Base-by-base conservation (phyloP, 2,329 filamentous ascomycete species). In the Teratosphaeriaceae sp. region DNA sequence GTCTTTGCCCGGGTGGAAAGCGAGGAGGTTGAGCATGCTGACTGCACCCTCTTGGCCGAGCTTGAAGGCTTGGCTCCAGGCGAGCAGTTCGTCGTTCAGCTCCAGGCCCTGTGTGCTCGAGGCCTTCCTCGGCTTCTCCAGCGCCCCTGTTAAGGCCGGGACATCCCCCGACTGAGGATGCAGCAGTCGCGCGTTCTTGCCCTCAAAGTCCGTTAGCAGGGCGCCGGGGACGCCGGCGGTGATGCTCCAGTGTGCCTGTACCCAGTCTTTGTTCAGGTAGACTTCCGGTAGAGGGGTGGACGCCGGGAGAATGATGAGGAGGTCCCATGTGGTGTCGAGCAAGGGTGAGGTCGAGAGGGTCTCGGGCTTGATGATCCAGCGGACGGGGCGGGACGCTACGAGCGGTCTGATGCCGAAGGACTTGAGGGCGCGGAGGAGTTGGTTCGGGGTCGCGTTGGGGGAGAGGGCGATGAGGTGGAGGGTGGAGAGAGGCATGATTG, bases 21-120 rank as follows among this genome's bases (percentile, higher is more conserved):
- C 67, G 3, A 83, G 68, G 2, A 82, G 63, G 47, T 83, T 82
- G 29, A 82, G 66, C 79, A 82, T 83, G 1, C 74, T 76, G 1
- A 82, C 73, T 0, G 79, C 72, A 27, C 61, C 42, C 8, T 49
- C 34, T 54, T 58, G 63, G 57, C 54, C 55, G 49, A 45, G 24
- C 48, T 37, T 42, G 40, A 68, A 69, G 0, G 21, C 19, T 3
- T 63, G 45, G 57, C 79, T 74, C 71, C 78, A 82, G 1, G 53
- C 29, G 11, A 67, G 54, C 1, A 82, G 58, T 3, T 75, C 70
- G 0, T 68, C 56, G 13, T 71, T 73, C 7, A 81, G 58, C 53
- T 81, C 77, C 0, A 82, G 67, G 16, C 69, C 68, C 58, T 80
- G 72, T 1, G 67, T 60, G 36, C 46, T 67, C 24, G 20, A 46